Base-by-base conservation (phyloP, 2,329 filamentous ascomycete genomes). In the Madurella fahalii region DNA sequence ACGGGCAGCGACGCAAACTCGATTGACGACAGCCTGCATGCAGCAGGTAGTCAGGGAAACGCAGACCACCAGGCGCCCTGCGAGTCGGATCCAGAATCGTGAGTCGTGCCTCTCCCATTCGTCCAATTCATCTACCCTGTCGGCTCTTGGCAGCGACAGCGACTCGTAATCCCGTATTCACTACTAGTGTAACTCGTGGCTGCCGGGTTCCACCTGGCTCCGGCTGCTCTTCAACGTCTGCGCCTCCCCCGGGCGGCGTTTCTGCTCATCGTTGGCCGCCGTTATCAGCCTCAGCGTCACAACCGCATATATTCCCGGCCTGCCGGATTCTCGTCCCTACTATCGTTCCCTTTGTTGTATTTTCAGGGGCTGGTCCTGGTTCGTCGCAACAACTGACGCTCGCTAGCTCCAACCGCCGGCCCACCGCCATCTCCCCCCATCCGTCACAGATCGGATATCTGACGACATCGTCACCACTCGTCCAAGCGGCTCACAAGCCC, bases 401-500 rank as follows among this genome's bases (percentile, higher is more conserved):
- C 53, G 53, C 49, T 54, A 57, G 54, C 47, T 48, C 49, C 46
- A 46, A 57, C 48, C 52, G 18, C 47, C 71, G 72, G 61, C 80
- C 80, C 58, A 74, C 76, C 51, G 70, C 78, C 53, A 72, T 80
- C 51, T 81, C 80, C 42, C 74, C 79, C 30, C 82, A 83, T 68
- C 80, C 83, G 50, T 86, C 86, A 34, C 84, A 87, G 63, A 77
- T 81, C 64, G 84, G 83, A 58, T 83, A 87, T 68, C 74, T 87
- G 57, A 88, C 86, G 47, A 82, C 83, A 34, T 87, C 85, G 31
- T 88, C 86, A 18, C 83, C 86, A 32, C 71, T 86, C 55, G 79
- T 88, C 48, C 83, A 85, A 64, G 78, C 81, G 47, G 75, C 74
- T 20, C 78, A 79, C 60, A 65, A 79, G 50, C 72, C 75, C 47